Percentiles rank a stretch among this genome's conserved stretches.
Evolutionary conservation across 305 asterid species (phyloP).

Genomic region (Fraxinus xanthoxyloides): DNA sequence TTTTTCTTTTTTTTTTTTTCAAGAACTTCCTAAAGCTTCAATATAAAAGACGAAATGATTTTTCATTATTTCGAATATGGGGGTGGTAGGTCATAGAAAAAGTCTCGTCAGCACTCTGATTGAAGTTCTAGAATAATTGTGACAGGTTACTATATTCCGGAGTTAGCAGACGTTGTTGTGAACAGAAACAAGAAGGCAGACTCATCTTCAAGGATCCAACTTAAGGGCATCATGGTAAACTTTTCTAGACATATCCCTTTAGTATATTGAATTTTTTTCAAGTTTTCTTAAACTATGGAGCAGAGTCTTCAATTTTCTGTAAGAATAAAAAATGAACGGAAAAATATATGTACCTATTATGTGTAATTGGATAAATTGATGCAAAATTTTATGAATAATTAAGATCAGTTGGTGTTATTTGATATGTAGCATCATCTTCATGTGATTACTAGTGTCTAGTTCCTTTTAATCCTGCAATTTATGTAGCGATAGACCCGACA

Average conservation of each 20-base stretch:
- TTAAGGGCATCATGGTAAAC: constrained; percentile 44
- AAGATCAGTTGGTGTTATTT: no score
- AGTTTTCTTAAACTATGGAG: background rate
- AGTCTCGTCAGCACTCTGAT: background rate
- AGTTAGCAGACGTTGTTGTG: constrained; percentile 36
- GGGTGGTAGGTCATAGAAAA: background rate
- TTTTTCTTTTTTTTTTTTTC: no score
- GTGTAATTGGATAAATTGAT: no score
- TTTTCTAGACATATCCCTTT: background rate
- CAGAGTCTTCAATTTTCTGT: no score
- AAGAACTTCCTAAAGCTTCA: background rate
- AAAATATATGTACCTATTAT: no score
- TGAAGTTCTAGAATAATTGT: background rate
- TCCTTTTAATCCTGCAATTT: no score
- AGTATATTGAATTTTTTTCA: background rate
- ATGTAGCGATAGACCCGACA: no score
- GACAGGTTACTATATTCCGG: constrained; percentile 39
- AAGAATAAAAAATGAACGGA: no score
- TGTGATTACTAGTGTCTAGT: no score
- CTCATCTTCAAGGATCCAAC: constrained; percentile 22
- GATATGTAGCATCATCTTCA: no score
- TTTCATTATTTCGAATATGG: background rate
- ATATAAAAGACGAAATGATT: background rate
- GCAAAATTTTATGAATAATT: no score
- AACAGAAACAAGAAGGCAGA: constrained; percentile 19